Evolutionary conservation across 371 early-diverging fungal genomes (phyloP).

Genomic region (Mucor sp.): DNA sequence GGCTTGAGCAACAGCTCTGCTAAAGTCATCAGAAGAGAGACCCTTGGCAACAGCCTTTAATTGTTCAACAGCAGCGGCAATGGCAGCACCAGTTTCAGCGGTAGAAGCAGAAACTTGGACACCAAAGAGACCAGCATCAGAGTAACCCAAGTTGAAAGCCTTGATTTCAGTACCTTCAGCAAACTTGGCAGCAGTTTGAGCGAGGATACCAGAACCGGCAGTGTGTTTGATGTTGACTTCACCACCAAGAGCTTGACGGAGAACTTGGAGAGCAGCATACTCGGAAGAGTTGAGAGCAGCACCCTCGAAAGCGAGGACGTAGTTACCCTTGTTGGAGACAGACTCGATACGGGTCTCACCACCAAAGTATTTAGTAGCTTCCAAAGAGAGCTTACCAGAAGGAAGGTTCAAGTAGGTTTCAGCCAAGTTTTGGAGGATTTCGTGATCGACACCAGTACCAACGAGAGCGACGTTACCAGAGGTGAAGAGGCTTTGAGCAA

Average conservation of each 20-base stretch:
- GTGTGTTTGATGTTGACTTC: slow-evolving; percentile 77
- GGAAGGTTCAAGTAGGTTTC: slow-evolving; percentile 56
- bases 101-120: slow-evolving; percentile 72
- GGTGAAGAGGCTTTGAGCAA: slow-evolving; percentile 72
- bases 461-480: slow-evolving; percentile 81
- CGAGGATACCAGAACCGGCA: slow-evolving; percentile 70
- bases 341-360: slow-evolving; percentile 75
- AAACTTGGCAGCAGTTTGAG: slow-evolving; percentile 65
- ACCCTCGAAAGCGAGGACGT: slow-evolving; percentile 82
- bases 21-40: slow-evolving; percentile 67
- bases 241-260: slow-evolving; percentile 83
- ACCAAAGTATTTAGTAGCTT: slow-evolving; percentile 76
- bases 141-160: slow-evolving; percentile 88
- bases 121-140: slow-evolving; percentile 94
- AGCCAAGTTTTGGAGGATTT: slow-evolving; percentile 65
- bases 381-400: slow-evolving; percentile 47
- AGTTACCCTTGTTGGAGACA: slow-evolving; percentile 29
- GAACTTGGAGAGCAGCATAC: slow-evolving; percentile 74
- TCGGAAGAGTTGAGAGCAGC: slow-evolving; percentile 70
- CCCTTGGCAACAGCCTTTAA: slow-evolving; percentile 61
- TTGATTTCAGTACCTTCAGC: slow-evolving; percentile 57
- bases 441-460: slow-evolving; percentile 83
- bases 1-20: slow-evolving; percentile 86
- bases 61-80: slow-evolving; percentile 74
- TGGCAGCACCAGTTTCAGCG: slow-evolving; percentile 64